phyloP scores from a whole-genome alignment of 768 basidiomycete species.

The Kwoniella dendrophila region DNA sequence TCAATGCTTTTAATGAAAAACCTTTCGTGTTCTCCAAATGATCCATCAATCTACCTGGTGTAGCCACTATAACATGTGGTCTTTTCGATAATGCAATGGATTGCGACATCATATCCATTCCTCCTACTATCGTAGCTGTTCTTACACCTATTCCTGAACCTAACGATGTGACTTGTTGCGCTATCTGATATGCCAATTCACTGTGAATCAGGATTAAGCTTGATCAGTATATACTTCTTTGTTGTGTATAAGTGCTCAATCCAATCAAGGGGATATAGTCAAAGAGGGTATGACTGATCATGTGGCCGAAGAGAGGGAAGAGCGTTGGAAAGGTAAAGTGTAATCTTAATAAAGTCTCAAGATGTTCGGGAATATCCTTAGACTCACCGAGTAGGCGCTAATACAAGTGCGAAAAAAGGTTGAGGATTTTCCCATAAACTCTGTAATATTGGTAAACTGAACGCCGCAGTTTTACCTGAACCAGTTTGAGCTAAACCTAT shows the following conservation, averaged over 20 bases:
- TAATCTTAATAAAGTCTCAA: background rate
- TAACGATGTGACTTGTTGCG: conserved; percentile 90
- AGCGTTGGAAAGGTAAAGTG: background rate
- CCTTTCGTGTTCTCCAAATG: conserved; percentile 98
- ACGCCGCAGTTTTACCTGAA: conserved; percentile 96
- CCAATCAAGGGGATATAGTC: no score
- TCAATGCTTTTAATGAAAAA: conserved; percentile 79
- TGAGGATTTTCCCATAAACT: conserved; percentile 89
- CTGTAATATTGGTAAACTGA: conserved; percentile 92
- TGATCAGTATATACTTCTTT: no score
- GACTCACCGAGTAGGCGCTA: conserved; percentile 80
- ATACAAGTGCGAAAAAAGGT: conserved; percentile 86
- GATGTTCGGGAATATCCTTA: background rate
- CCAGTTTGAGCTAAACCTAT: conserved; percentile 99
- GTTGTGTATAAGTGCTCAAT: no score
- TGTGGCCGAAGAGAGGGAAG: background rate
- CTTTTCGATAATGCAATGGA: conserved; percentile 87
- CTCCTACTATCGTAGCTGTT: conserved; percentile 89
- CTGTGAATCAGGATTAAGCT: conserved; percentile 53
- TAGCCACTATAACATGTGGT: conserved; percentile 93
- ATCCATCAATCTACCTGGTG: conserved; percentile 87
- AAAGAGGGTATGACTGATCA: no score
- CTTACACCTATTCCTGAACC: conserved; percentile 92
- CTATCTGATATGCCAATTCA: conserved; percentile 96
- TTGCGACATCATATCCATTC: conserved; percentile 87